Evolutionary conservation across 352 stramenopile genomes (phyloP).

Genomic region (Globisporangium carolinianum): DNA sequence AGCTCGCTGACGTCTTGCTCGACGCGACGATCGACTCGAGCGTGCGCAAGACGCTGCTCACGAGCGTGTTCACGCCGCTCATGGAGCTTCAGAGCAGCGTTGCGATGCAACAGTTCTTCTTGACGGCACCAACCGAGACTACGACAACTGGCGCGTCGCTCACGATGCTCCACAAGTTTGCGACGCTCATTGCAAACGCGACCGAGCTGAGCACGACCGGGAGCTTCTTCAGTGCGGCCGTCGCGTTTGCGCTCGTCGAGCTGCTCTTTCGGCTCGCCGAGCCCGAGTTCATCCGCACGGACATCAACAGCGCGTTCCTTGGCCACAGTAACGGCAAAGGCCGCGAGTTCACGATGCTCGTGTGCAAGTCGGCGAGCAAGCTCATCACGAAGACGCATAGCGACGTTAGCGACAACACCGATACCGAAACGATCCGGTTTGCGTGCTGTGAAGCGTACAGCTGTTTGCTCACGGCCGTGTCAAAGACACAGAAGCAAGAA

Average conservation of each 20-base stretch:
- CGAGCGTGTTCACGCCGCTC: constrained; percentile 42
- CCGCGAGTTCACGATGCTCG: constrained; percentile 77
- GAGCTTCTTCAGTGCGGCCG: constrained; percentile 40
- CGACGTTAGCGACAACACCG: constrained; percentile 16
- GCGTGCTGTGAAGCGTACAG: constrained; percentile 61
- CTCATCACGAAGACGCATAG: constrained; percentile 47
- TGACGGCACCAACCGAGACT: constrained; percentile 16
- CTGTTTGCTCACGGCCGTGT: constrained; percentile 70
- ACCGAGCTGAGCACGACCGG: constrained; percentile 26
- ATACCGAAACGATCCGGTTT: constrained; percentile 21
- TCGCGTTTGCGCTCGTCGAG: constrained; percentile 59
- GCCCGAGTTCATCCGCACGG: constrained; percentile 50
- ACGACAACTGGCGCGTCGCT: not conserved
- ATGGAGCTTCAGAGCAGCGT: constrained; percentile 31
- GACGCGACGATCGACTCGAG: constrained; percentile 25
- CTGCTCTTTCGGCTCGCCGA: constrained; percentile 58
- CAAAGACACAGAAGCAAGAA: constrained; percentile 77
- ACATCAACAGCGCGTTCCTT: constrained; percentile 68
- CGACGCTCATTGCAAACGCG: constrained; percentile 47
- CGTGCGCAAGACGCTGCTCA: constrained; percentile 38
- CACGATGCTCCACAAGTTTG: constrained; percentile 40
- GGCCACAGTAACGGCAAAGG: constrained; percentile 66
- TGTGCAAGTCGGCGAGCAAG: constrained; percentile 80
- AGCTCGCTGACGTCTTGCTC: constrained; percentile 35
- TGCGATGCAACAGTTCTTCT: constrained; percentile 37